phyloP scores from a whole-genome alignment of 495 filamentous ascomycete species.

The Parathielavia appendiculata region DNA sequence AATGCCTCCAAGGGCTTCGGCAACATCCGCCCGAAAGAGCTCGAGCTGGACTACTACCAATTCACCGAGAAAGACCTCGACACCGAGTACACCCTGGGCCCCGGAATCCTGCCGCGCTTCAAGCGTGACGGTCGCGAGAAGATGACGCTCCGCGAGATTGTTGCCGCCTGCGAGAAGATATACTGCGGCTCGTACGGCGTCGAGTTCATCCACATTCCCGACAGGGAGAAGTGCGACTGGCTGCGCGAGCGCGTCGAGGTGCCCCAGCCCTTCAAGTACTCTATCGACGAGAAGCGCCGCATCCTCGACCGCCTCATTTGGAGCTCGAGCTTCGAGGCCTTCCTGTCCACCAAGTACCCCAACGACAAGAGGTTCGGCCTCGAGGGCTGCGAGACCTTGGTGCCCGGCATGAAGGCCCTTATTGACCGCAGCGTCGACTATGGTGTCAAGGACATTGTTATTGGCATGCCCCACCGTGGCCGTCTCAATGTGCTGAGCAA shows the following conservation, averaged over 20 bases:
- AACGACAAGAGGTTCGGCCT: slow-evolving; percentile 99
- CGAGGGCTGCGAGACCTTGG: slow-evolving; percentile 91
- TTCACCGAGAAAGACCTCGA: slow-evolving; percentile 94
- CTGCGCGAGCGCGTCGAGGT: slow-evolving; percentile 90
- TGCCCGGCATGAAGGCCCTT: slow-evolving; percentile 98
- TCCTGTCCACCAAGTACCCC: slow-evolving; percentile 94
- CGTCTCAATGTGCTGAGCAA: slow-evolving; percentile 97
- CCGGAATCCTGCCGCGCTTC: slow-evolving; percentile 93
- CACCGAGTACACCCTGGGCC: slow-evolving; percentile 84
- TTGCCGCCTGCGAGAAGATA: slow-evolving; percentile 85
- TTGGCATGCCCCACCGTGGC: slow-evolving; percentile 98
- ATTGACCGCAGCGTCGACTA: slow-evolving; percentile 98
- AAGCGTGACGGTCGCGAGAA: slow-evolving; percentile 79
- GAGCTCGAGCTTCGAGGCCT: slow-evolving; percentile 92
- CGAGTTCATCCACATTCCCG: slow-evolving; percentile 98
- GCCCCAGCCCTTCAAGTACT: slow-evolving; percentile 90
- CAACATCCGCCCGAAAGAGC: slow-evolving; percentile 84
- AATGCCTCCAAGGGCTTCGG: slow-evolving; percentile 79
- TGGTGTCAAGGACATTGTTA: slow-evolving; percentile 96
- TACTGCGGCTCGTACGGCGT: slow-evolving; percentile 96
- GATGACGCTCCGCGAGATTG: slow-evolving; percentile 95
- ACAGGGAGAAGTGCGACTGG: slow-evolving; percentile 97
- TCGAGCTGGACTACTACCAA: slow-evolving; percentile 85
- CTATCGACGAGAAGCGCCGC: slow-evolving; percentile 91
- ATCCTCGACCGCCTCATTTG: slow-evolving; percentile 97